These are phyloP conservation scores for Phytophthora sojae DNA, from an alignment of 352 stramenopile genomes.

Conservation along the genomic window DNA sequence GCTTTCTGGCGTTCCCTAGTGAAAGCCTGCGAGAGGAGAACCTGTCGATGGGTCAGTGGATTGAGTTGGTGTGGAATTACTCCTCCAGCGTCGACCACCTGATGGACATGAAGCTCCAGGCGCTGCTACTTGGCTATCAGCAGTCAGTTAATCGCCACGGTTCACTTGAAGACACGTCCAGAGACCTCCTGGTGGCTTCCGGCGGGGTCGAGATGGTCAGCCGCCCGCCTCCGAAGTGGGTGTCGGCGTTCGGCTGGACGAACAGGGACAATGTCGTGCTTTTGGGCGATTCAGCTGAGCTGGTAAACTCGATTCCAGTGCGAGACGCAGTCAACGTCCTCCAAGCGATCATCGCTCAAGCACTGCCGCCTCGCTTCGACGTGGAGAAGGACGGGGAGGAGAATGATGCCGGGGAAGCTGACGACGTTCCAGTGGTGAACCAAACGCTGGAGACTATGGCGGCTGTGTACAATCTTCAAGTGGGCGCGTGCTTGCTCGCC, in stretches of 20 bases:
- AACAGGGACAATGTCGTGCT: not conserved
- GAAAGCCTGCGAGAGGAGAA: constrained; percentile 18
- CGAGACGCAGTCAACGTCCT: constrained; percentile 20
- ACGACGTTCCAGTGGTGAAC: not conserved
- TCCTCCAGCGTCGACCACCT: constrained; percentile 17
- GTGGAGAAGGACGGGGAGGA: not conserved
- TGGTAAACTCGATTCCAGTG: constrained; percentile 8
- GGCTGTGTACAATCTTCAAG: constrained; percentile 22
- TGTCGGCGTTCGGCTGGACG: constrained; percentile 28
- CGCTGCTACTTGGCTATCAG: constrained; percentile 18
- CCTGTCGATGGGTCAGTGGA: constrained; percentile 38
- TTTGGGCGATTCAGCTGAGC: constrained; percentile 4
- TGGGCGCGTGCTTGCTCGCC: constrained; percentile 2
- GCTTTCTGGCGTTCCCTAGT: constrained; percentile 34
- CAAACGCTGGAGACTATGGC: constrained; percentile 1
- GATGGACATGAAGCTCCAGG: constrained; percentile 29
- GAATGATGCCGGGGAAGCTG: not conserved
- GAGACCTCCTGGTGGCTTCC: constrained; percentile 1
- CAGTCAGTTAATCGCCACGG: constrained; percentile 7
- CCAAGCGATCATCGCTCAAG: constrained; percentile 24
- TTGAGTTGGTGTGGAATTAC: constrained; percentile 48
- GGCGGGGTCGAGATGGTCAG: not conserved
- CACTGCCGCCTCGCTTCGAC: constrained; percentile 22
- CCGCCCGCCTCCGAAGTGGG: constrained; percentile 19
- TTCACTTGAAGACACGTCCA: constrained; percentile 19